Conservation (phyloP, 257 asterid species). For the Orobanche coerulescens region DNA sequence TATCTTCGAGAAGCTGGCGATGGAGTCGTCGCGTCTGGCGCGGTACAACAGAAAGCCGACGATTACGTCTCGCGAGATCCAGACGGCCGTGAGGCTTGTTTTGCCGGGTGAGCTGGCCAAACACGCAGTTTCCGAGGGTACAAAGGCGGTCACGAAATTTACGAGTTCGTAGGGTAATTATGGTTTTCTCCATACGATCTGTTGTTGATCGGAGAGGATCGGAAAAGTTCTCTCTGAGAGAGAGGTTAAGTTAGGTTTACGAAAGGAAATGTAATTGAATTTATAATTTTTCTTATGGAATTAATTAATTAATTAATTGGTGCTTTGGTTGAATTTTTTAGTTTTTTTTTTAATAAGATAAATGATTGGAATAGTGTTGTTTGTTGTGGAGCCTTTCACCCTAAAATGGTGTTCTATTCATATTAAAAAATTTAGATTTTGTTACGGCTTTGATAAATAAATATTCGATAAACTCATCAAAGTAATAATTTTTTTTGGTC, state of each 20-base stretch:
- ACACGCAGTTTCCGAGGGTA: conserved; percentile 44
- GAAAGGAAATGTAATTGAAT: background rate
- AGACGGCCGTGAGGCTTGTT: conserved; percentile 39
- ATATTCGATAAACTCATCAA: too few relatives aligned
- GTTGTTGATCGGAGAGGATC: background rate
- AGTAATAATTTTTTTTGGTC: too few relatives aligned
- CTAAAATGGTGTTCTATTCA: too few relatives aligned
- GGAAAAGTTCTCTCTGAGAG: too few relatives aligned
- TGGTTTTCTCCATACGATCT: background rate
- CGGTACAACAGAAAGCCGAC: conserved; percentile 43
- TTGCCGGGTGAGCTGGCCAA: conserved; percentile 42
- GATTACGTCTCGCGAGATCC: conserved; percentile 40
- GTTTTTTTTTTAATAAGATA: too few relatives aligned
- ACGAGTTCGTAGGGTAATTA: conserved; percentile 26
- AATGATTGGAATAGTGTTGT: too few relatives aligned
- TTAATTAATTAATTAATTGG: background rate
- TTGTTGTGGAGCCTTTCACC: too few relatives aligned
- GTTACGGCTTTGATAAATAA: too few relatives aligned
- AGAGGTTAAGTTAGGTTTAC: background rate
- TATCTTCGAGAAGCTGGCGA: conserved; percentile 38
- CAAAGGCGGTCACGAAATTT: conserved; percentile 44
- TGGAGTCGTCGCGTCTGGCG: conserved; percentile 36
- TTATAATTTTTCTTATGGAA: background rate
- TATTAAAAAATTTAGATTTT: too few relatives aligned
- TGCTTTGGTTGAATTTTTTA: background rate